phyloP scores from a whole-genome alignment of 805 yeast genomes.

The Priceomyces medius region DNA sequence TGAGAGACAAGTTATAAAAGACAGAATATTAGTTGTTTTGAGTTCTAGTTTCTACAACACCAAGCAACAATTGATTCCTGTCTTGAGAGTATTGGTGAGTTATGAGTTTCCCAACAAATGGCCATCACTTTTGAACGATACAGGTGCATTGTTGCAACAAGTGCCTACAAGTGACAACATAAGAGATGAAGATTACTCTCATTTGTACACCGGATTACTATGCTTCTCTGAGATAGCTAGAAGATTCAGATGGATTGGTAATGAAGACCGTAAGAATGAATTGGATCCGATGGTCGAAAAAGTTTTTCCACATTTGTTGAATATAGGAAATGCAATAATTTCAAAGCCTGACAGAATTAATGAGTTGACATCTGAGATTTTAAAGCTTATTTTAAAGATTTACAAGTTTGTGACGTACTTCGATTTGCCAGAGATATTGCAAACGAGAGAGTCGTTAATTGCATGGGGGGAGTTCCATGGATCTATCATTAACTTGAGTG shows the following conservation, averaged over 20 bases:
- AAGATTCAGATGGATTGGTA: conserved; percentile 68
- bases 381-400: conserved; percentile 68
- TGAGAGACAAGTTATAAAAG: conserved; percentile 74
- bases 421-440: conserved; percentile 68
- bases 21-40: conserved; percentile 64
- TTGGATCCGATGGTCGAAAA: conserved; percentile 47
- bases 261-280: conserved; percentile 38
- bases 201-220: conserved; percentile 63
- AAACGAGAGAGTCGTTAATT: conserved; percentile 46
- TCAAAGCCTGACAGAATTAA: conserved; percentile 17
- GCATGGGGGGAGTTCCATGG: conserved; percentile 81
- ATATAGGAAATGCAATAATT: conserved; percentile 59
- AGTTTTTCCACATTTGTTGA: conserved; percentile 65
- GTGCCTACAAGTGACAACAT: conserved; percentile 13
- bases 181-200: conserved; percentile 20
- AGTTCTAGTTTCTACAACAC: conserved; percentile 34
- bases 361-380: conserved; percentile 61
- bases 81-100: conserved; percentile 32
- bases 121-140: conserved; percentile 31
- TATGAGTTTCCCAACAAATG: conserved; percentile 37
- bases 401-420: conserved; percentile 74
- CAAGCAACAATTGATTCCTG: conserved; percentile 40
- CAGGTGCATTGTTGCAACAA: conserved; percentile 32
- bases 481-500: conserved; percentile 55
- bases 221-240: conserved; percentile 70